Percentiles rank a stretch among this genome's conserved stretches.
Conservation (phyloP, 202 grass and related monocot species). For the Setaria italica region DNA sequence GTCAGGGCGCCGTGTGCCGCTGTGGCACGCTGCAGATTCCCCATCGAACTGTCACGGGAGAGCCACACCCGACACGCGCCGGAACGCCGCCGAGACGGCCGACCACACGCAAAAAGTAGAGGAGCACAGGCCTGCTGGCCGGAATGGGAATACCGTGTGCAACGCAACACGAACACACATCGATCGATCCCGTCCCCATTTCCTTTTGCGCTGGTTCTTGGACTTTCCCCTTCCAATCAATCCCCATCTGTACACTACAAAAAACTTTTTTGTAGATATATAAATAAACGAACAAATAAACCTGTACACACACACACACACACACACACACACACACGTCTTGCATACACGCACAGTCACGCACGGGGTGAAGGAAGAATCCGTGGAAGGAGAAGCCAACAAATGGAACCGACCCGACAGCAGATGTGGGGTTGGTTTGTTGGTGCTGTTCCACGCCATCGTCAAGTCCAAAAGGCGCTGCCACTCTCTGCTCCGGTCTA, state of each 20-base stretch:
- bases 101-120: slow-evolving; percentile 18
- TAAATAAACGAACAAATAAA: background rate
- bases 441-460: slow-evolving; percentile 45
- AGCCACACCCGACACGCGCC: background rate
- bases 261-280: background rate
- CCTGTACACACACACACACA: slow-evolving; percentile 30
- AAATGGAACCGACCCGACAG: slow-evolving; percentile 53
- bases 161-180: background rate
- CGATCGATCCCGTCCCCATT: slow-evolving; percentile 37
- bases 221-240: background rate
- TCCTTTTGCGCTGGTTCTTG: background rate
- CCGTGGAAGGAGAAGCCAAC: slow-evolving; percentile 48
- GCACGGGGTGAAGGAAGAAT: slow-evolving; percentile 21
- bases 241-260: slow-evolving; percentile 11
- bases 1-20: background rate
- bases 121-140: background rate
- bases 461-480: slow-evolving; percentile 36
- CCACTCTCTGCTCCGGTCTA: slow-evolving; percentile 38
- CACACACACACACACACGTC: background rate
- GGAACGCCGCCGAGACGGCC: slow-evolving; percentile 13
- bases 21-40: slow-evolving; percentile 11
- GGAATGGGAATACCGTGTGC: slow-evolving; percentile 31
- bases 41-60: slow-evolving; percentile 19
- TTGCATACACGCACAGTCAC: slow-evolving; percentile 17
- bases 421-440: slow-evolving; percentile 10